A percentile compares a stretch with the other conserved stretches of the same genome.
Evolutionary conservation across 495 filamentous ascomycete species (phyloP).

Genomic region (Hypomontagnella monticulosa): DNA sequence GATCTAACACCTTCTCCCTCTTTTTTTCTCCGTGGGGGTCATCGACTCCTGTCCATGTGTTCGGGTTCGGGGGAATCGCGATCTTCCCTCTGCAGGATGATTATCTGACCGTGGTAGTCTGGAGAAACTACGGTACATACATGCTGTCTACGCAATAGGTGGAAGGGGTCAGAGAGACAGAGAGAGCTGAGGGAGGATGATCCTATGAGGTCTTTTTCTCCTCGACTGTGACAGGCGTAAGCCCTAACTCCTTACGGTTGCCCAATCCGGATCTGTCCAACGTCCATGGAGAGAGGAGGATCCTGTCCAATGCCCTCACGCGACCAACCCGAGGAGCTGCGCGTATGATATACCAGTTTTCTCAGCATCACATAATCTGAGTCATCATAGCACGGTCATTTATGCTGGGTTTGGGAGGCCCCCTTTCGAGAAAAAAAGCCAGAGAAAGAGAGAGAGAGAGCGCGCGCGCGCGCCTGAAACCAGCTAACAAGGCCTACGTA

Average conservation of each 20-base stretch:
- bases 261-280: conserved; percentile 21
- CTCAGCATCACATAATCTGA: conserved; percentile 32
- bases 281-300: background rate
- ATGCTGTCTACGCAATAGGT: conserved; percentile 5
- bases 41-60: conserved; percentile 18
- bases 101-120: conserved; percentile 32
- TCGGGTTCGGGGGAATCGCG: conserved; percentile 29
- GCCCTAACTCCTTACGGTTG: conserved; percentile 34
- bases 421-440: background rate
- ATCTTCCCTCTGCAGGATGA: conserved; percentile 21
- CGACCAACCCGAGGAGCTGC: conserved; percentile 23
- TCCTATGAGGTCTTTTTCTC: conserved; percentile 28
- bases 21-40: conserved; percentile 30
- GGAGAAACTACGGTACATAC: conserved; percentile 18
- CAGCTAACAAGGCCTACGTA: conserved; percentile 7
- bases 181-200: background rate
- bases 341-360: conserved; percentile 26
- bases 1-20: background rate
- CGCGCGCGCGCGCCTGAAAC: conserved; percentile 9
- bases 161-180: no score
- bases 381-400: conserved; percentile 29
- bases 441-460: background rate
- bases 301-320: conserved; percentile 29
- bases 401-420: conserved; percentile 18
- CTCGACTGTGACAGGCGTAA: conserved; percentile 23